Evolutionary conservation across 2,329 filamentous ascomycete species (phyloP).

Genomic region (Fusarium caatingaense): DNA sequence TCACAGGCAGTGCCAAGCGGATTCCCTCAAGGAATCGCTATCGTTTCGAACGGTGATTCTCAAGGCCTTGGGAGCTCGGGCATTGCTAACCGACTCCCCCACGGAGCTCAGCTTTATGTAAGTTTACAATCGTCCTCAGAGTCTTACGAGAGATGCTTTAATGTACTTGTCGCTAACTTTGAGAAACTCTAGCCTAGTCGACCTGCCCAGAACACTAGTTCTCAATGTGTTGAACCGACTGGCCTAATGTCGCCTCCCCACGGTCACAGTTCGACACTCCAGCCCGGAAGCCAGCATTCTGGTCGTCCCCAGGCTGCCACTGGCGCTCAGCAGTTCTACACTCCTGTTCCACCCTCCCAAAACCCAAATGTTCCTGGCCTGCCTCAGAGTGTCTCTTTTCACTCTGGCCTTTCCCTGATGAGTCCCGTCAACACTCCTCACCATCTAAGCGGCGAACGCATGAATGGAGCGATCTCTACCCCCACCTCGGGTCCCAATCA

Average conservation of each 20-base stretch:
- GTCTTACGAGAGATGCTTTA: background rate
- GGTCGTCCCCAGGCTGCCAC: background rate
- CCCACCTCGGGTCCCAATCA: slow-evolving; percentile 26
- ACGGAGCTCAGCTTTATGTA: slow-evolving; percentile 24
- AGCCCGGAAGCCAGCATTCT: slow-evolving; percentile 4
- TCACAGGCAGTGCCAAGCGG: background rate
- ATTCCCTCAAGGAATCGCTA: background rate
- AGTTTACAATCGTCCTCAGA: slow-evolving; percentile 1
- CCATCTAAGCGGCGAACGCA: slow-evolving; percentile 8
- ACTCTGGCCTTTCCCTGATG: slow-evolving; percentile 15
- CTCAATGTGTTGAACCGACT: background rate
- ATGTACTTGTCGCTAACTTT: slow-evolving; percentile 11
- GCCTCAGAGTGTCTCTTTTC: slow-evolving; percentile 33
- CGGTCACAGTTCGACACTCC: slow-evolving; percentile 1
- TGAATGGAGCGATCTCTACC: slow-evolving; percentile 11
- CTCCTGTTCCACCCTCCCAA: slow-evolving; percentile 14
- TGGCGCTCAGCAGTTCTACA: slow-evolving; percentile 25
- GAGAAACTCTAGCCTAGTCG: slow-evolving; percentile 1
- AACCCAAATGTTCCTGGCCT: slow-evolving; percentile 12
- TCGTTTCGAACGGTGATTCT: background rate
- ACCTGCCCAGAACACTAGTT: background rate
- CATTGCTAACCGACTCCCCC: slow-evolving; percentile 9
- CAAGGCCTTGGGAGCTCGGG: slow-evolving; percentile 4
- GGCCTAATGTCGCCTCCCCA: slow-evolving; percentile 17
- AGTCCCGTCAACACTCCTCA: slow-evolving; percentile 38